Conservation (phyloP, 768 basidiomycete species). For the Rhodocollybia butyracea region DNA sequence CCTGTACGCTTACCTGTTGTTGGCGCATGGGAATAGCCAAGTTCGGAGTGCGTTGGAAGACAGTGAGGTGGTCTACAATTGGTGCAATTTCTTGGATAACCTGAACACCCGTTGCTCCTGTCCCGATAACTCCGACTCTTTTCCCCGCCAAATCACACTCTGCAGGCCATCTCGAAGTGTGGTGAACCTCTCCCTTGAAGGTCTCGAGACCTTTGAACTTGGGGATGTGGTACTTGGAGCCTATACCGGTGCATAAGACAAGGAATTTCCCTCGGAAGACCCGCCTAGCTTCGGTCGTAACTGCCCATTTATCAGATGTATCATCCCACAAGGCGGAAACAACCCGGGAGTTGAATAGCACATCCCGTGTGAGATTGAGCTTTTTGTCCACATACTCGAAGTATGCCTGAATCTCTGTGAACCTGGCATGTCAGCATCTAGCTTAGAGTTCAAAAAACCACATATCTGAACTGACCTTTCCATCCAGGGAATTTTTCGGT, state of each 20-base stretch:
- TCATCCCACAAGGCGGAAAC: slow-evolving; percentile 11
- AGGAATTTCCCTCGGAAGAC: slow-evolving; percentile 10
- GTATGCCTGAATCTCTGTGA: slow-evolving; percentile 13
- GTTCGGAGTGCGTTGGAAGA: slow-evolving; percentile 14
- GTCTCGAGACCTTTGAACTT: slow-evolving; percentile 4
- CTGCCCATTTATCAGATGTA: slow-evolving; percentile 9
- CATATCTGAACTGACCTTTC: no score
- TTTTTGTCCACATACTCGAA: slow-evolving; percentile 15
- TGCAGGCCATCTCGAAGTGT: slow-evolving; percentile 4
- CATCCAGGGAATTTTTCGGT: slow-evolving; percentile 10
- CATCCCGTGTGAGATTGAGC: slow-evolving; percentile 11
- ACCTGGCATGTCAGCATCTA: no score
- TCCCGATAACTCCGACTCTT: slow-evolving; percentile 9
- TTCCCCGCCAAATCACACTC: slow-evolving; percentile 1
- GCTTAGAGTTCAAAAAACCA: no score
- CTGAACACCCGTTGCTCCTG: slow-evolving; percentile 16
- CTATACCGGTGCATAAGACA: slow-evolving; percentile 14
- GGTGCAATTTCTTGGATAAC: slow-evolving; percentile 12
- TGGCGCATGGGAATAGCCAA: slow-evolving; percentile 8
- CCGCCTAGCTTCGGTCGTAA: slow-evolving; percentile 7
- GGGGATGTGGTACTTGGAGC: slow-evolving; percentile 6
- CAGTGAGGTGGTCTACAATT: slow-evolving; percentile 10
- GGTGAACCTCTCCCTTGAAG: slow-evolving; percentile 7
- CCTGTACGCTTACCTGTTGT: not conserved
- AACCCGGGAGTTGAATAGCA: slow-evolving; percentile 13